Evolutionary conservation across 2,329 filamentous ascomycete species (phyloP).

Genomic region (Ascochyta fabae): DNA sequence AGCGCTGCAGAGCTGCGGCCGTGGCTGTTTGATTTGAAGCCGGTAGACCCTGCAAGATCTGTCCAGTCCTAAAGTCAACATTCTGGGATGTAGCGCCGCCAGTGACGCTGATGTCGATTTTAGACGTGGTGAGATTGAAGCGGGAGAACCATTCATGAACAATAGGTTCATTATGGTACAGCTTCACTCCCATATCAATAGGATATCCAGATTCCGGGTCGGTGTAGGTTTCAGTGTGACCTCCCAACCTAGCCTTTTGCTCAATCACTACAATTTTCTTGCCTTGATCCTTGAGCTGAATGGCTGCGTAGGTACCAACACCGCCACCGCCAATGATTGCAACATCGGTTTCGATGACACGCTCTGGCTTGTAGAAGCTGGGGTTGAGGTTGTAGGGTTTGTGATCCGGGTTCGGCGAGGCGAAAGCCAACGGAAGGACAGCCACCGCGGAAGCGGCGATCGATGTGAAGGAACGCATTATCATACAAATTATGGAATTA

Average conservation of each 20-base stretch:
- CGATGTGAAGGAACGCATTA: not conserved
- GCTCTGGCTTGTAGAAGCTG: not conserved
- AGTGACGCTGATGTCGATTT: not conserved
- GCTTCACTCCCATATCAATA: conserved; percentile 47
- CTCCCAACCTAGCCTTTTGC: conserved; percentile 50
- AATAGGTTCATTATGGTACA: conserved; percentile 50
- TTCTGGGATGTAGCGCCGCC: not conserved
- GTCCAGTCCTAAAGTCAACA: conserved; percentile 44
- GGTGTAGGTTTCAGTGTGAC: conserved; percentile 57
- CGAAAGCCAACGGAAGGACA: conserved; percentile 4
- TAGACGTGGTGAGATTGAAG: conserved; percentile 16
- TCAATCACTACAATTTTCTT: conserved; percentile 52
- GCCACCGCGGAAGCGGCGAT: conserved; percentile 4
- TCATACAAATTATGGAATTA: not conserved
- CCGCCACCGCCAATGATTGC: conserved; percentile 53
- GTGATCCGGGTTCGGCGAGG: not conserved
- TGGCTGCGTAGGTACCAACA: conserved; percentile 51
- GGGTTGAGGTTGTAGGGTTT: not conserved
- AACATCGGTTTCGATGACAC: conserved; percentile 32
- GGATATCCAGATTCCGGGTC: conserved; percentile 41
- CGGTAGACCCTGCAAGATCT: conserved; percentile 1
- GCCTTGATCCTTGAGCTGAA: conserved; percentile 48
- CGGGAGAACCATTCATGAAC: conserved; percentile 36
- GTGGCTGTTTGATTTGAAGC: conserved; percentile 11
- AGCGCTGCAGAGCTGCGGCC: conserved; percentile 23